Evolutionary conservation across 2,329 filamentous ascomycete species (phyloP), one percentile per base, ranked within the genome.

Genomic region (Penicillium sp.): DNA sequence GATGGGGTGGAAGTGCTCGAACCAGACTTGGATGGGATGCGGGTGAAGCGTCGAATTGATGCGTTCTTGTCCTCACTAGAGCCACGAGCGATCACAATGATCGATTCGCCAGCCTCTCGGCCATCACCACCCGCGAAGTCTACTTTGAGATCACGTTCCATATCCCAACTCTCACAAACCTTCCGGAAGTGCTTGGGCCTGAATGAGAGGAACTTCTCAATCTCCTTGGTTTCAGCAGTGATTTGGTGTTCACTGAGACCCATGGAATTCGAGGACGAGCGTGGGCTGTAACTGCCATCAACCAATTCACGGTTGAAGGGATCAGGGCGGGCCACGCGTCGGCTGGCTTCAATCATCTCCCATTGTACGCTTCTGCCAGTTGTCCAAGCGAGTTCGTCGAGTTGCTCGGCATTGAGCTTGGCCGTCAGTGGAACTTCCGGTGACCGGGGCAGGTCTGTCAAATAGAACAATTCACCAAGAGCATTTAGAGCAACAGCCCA

Each of bases 401-500:
- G 67, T 52, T 88, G 81, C 34, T 87, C 69, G 1, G 68, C 55
- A 34, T 54, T 69, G n/a, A 70, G 56, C 79, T 66, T 81, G 5
- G 59, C 52, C 63, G 63, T 55, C 6, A 50, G 79, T 31, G 79
- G 76, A 4, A 78, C 63, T 7, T 82, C 77, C 18, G 81, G 77
- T 34, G 80, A 79, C 24, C 72, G 79, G 0, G 90, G 91, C 6
- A 87, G 80, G 45, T 90, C 86, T 1, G 83, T 88, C 1, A 97
- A 78, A 63, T 93, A 96, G 71, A 88, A 97, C 0, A 96, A 79
- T 71, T 99, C 94, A 1, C 94, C 94, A 8, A 99, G 79, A 0
- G 94, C 93, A 69, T 99, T 99, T 48, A 99, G 75, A n/a, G 86
- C 90, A 40, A 93, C 88, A n/a, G 90, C 91, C 91, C 92, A 97